These are phyloP conservation scores for Blastomyces percursus DNA, from an alignment of 2,329 filamentous ascomycete species.

Conservation along the genomic window DNA sequence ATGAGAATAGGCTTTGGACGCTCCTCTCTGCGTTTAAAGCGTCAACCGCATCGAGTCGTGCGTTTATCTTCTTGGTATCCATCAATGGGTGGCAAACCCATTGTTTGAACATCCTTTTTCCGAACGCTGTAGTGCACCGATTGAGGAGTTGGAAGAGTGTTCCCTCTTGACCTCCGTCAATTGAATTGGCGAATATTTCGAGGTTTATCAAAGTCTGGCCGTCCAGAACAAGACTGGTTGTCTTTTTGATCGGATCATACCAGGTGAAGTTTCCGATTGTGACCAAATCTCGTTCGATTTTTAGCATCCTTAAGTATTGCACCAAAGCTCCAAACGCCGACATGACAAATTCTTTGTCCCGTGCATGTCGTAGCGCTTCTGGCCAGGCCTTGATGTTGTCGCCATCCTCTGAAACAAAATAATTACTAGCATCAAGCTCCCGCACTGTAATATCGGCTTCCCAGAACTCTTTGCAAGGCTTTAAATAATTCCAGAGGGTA, in stretches of 20 bases:
- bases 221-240: constrained; percentile 79
- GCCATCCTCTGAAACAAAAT: constrained; percentile 56
- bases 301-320: constrained; percentile 74
- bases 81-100: constrained; percentile 96
- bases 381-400: constrained; percentile 65
- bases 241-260: constrained; percentile 88
- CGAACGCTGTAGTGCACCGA: constrained; percentile 89
- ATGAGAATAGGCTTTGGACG: constrained; percentile 76
- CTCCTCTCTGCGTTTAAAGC: constrained; percentile 73
- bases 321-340: constrained; percentile 82
- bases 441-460: constrained; percentile 68
- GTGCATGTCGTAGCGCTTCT: constrained; percentile 56
- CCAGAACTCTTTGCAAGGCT: constrained; percentile 82
- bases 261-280: constrained; percentile 82
- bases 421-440: constrained; percentile 67
- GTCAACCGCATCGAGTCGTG: constrained; percentile 86
- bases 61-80: constrained; percentile 78
- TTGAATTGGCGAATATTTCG: constrained; percentile 91
- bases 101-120: constrained; percentile 87
- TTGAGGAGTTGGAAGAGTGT: constrained; percentile 87
- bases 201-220: constrained; percentile 95
- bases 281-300: constrained; percentile 76
- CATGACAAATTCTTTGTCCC: constrained; percentile 72
- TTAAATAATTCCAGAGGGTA: constrained; percentile 91
- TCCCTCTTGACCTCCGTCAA: constrained; percentile 72